Percentiles rank a stretch among this genome's conserved stretches.
Evolutionary conservation across 768 basidiomycete genomes (phyloP).

Genomic region (Rhizopogon roseolus): DNA sequence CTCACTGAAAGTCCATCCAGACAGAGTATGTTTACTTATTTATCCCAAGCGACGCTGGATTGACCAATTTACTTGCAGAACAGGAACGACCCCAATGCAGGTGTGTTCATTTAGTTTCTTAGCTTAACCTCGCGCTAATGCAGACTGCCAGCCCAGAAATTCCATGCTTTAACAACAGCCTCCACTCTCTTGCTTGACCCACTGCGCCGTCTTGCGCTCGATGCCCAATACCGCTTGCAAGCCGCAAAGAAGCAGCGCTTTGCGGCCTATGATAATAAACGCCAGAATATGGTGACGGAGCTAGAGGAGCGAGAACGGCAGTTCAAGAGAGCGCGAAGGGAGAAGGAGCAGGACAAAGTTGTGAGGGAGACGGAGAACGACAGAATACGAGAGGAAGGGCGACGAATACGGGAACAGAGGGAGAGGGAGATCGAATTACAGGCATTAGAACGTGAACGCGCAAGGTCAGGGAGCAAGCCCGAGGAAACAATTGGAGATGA

Average conservation of each 20-base stretch:
- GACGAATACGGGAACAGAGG: conserved; percentile 60
- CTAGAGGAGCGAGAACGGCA: conserved; percentile 74
- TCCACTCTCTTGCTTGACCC: conserved; percentile 38
- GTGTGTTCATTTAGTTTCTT: conserved; percentile 26
- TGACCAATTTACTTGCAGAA: conserved; percentile 42
- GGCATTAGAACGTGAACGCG: conserved; percentile 31
- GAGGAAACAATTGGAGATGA: conserved; percentile 29
- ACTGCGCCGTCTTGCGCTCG: conserved; percentile 63
- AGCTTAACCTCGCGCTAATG: conserved; percentile 26
- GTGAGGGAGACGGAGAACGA: conserved; percentile 59
- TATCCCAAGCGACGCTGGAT: conserved; percentile 10
- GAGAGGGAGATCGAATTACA: conserved; percentile 41
- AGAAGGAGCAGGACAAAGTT: conserved; percentile 55
- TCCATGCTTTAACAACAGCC: conserved; percentile 80
- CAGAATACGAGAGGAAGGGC: conserved; percentile 71
- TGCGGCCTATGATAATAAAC: conserved; percentile 63
- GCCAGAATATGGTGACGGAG: conserved; percentile 71
- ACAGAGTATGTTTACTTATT: conserved; percentile 50
- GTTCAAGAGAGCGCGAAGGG: conserved; percentile 65
- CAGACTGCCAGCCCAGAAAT: conserved; percentile 55
- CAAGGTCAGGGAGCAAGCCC: conserved; percentile 15
- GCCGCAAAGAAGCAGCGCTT: conserved; percentile 68
- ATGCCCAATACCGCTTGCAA: conserved; percentile 71
- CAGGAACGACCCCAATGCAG: conserved; percentile 75
- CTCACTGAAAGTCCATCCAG: conserved; percentile 85